Evolutionary conservation across 2,329 filamentous ascomycete genomes (phyloP).

Genomic region (Phymatotrichopsis omnivora): DNA sequence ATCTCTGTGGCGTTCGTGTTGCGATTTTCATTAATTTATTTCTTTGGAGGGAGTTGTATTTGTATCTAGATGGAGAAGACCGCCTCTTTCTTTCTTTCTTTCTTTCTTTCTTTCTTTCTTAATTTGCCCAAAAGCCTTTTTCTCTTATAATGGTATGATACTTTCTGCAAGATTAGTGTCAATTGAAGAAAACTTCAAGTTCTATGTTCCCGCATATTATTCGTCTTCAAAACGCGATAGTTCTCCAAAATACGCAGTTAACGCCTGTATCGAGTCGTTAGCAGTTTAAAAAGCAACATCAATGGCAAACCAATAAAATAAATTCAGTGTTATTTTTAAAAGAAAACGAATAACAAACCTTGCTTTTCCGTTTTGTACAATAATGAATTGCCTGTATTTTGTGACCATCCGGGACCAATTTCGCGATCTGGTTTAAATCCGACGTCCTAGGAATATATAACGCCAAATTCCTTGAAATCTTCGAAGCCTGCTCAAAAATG

Average conservation of each 20-base stretch:
- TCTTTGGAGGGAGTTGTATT: too few relatives aligned
- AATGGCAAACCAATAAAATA: not conserved
- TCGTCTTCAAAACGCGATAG: constrained; percentile 1
- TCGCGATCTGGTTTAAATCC: constrained; percentile 67
- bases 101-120: too few relatives aligned
- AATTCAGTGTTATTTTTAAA: not conserved
- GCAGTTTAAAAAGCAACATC: too few relatives aligned
- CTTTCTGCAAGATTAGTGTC: too few relatives aligned
- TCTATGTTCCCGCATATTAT: too few relatives aligned
- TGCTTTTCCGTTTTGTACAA: constrained; percentile 81
- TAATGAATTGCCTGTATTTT: constrained; percentile 77
- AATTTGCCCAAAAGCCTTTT: too few relatives aligned
- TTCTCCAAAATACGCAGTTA: constrained; percentile 18
- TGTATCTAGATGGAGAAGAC: too few relatives aligned
- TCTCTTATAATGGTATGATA: too few relatives aligned
- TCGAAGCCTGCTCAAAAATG: constrained; percentile 50
- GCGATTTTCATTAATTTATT: too few relatives aligned
- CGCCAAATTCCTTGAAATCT: constrained; percentile 46
- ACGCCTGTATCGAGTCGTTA: constrained; percentile 6
- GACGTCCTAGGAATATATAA: constrained; percentile 81
- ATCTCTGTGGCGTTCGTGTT: too few relatives aligned
- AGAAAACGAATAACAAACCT: constrained; percentile 40
- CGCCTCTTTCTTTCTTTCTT: too few relatives aligned
- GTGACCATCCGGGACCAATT: constrained; percentile 38
- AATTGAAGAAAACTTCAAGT: too few relatives aligned